Evolutionary conservation across 352 stramenopile species (phyloP).

Genomic region (Phytophthora fragariae): DNA sequence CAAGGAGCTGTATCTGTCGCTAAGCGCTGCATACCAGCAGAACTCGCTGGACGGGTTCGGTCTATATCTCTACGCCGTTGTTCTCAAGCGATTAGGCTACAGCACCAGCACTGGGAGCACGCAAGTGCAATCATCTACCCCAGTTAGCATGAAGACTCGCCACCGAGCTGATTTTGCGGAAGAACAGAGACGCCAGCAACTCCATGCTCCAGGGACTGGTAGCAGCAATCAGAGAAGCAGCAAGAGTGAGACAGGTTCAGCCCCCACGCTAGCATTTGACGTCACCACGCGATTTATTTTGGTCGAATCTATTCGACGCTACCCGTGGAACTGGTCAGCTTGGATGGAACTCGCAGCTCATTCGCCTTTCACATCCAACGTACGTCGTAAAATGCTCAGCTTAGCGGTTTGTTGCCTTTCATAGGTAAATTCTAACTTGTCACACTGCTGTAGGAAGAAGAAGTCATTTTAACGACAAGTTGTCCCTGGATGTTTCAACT

Average conservation of each 20-base stretch:
- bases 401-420: not conserved
- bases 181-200: constrained; percentile 53
- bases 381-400: constrained; percentile 15
- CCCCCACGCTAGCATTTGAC: constrained; percentile 45
- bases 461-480: constrained; percentile 52
- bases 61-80: constrained; percentile 84
- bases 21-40: constrained; percentile 59
- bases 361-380: constrained; percentile 67
- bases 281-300: constrained; percentile 74
- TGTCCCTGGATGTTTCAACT: constrained; percentile 87
- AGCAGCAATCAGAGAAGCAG: constrained; percentile 5
- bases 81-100: constrained; percentile 74
- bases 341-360: constrained; percentile 95
- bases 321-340: constrained; percentile 96
- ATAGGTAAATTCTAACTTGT: constrained; percentile 17
- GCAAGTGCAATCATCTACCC: constrained; percentile 46
- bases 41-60: constrained; percentile 76
- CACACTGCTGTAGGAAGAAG: constrained; percentile 55
- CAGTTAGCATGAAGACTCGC: constrained; percentile 46
- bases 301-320: constrained; percentile 71
- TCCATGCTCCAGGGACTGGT: constrained; percentile 8
- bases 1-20: constrained; percentile 70
- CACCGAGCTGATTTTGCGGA: constrained; percentile 41
- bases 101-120: constrained; percentile 58
- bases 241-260: constrained; percentile 30